Evolutionary conservation across 2,329 filamentous ascomycete species (phyloP).

Genomic region (Penicillium sp.): DNA sequence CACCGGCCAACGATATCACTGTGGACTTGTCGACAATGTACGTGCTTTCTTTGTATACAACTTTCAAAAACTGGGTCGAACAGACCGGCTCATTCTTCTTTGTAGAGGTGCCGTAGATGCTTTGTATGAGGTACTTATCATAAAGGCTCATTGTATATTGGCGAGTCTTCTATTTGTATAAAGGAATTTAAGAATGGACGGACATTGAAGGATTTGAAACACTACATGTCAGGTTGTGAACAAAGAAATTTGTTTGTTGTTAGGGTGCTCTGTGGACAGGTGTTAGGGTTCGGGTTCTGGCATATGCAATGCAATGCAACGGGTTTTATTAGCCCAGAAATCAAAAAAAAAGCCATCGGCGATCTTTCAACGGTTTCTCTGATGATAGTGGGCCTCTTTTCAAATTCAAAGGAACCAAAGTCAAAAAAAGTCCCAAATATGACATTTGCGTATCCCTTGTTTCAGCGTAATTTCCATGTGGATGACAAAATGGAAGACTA

Average conservation of each 20-base stretch:
- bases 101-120: conserved; percentile 52
- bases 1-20: not conserved
- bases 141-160: conserved; percentile 63
- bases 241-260: not conserved
- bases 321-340: not conserved
- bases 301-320: conserved; percentile 1
- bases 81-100: conserved; percentile 8
- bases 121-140: conserved; percentile 76
- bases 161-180: not conserved
- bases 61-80: not conserved
- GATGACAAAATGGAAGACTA: not conserved
- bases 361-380: conserved; percentile 5
- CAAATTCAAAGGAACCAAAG: not conserved
- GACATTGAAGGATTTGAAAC: not conserved
- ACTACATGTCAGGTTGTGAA: not conserved
- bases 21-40: conserved; percentile 57
- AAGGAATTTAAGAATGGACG: not conserved
- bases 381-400: not conserved
- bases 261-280: not conserved
- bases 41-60: conserved; percentile 8
- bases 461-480: not conserved
- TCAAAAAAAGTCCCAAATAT: not conserved
- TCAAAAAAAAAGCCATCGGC: not conserved
- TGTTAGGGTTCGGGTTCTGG: not conserved
- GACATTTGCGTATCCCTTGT: not conserved